Evolutionary conservation across 495 filamentous ascomycete species (phyloP).

Genomic region (Penicillium lagena): DNA sequence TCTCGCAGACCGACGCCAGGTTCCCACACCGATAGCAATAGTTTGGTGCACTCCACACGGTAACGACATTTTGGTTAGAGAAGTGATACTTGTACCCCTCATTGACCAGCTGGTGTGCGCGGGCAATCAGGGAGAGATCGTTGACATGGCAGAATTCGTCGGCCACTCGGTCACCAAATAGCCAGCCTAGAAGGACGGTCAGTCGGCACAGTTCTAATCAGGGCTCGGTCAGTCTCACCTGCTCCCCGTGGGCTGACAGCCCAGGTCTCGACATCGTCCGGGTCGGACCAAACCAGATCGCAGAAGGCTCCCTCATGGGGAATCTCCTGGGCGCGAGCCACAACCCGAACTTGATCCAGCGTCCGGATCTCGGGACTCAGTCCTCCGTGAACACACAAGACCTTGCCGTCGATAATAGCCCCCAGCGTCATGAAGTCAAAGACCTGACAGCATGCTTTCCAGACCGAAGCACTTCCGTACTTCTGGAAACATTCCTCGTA

Average conservation of each 20-base stretch:
- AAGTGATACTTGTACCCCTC: constrained; percentile 99
- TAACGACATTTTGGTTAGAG: constrained; percentile 91
- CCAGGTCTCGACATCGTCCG: constrained; percentile 98
- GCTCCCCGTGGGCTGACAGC: constrained; percentile 91
- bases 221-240: constrained; percentile 31
- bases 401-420: constrained; percentile 93
- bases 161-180: constrained; percentile 95
- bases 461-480: constrained; percentile 96
- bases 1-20: constrained; percentile 92
- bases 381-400: constrained; percentile 96
- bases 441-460: constrained; percentile 98
- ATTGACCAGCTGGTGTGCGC: constrained; percentile 95
- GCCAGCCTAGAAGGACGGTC: constrained; percentile 54
- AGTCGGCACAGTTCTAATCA: background rate
- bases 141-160: constrained; percentile 99
- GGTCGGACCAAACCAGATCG: constrained; percentile 97
- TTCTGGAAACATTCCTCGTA: constrained; percentile 98
- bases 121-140: constrained; percentile 85
- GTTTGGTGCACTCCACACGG: constrained; percentile 97
- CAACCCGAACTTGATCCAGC: constrained; percentile 94
- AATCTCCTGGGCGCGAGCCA: constrained; percentile 94
- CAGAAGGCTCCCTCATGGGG: constrained; percentile 98
- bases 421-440: constrained; percentile 97
- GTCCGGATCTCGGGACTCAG: constrained; percentile 94
- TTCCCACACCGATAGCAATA: constrained; percentile 99